These are phyloP conservation scores for Selenicereus undatus DNA, from an alignment of 148 eudicot genomes.

Conservation along the genomic window DNA sequence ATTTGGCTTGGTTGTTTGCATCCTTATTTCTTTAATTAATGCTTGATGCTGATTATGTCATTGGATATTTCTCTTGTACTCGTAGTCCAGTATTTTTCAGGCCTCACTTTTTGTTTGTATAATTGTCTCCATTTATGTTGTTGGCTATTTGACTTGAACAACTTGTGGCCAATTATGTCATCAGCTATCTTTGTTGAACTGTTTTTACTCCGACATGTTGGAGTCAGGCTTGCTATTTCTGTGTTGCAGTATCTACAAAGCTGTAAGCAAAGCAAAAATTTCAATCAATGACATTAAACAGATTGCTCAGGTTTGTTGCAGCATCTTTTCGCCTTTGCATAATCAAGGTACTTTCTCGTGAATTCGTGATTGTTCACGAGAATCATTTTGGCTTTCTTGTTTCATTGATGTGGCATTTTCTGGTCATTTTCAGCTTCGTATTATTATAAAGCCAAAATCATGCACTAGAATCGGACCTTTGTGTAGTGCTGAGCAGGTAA, in stretches of 20 bases:
- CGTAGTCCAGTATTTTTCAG: slow-evolving; percentile 1
- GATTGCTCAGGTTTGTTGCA: slow-evolving; percentile 79
- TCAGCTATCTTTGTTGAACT: not conserved
- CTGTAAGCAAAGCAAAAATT: slow-evolving; percentile 65
- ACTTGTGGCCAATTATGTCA: not conserved
- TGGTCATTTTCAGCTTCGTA: slow-evolving; percentile 57
- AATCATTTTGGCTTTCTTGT: not conserved
- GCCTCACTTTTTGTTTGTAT: too few relatives aligned
- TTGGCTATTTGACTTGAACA: not conserved
- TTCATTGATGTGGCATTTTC: slow-evolving; percentile 6
- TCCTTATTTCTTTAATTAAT: not conserved
- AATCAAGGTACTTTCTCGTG: not conserved
- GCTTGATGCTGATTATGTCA: not conserved
- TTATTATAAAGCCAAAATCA: slow-evolving; percentile 81
- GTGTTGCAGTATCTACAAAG: slow-evolving; percentile 73
- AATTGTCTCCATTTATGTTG: too few relatives aligned
- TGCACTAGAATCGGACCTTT: slow-evolving; percentile 80
- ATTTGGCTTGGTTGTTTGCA: not conserved
- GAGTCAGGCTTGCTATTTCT: slow-evolving; percentile 8
- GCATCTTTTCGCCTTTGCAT: slow-evolving; percentile 7
- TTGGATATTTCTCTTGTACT: not conserved
- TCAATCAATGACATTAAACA: slow-evolving; percentile 85
- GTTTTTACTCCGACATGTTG: not conserved
- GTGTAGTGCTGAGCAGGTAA: slow-evolving; percentile 89
- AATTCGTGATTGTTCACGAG: not conserved